Percentiles rank a stretch among this genome's conserved stretches.
Conservation (phyloP, 345 rosid species). For the Reutealis trisperma region DNA sequence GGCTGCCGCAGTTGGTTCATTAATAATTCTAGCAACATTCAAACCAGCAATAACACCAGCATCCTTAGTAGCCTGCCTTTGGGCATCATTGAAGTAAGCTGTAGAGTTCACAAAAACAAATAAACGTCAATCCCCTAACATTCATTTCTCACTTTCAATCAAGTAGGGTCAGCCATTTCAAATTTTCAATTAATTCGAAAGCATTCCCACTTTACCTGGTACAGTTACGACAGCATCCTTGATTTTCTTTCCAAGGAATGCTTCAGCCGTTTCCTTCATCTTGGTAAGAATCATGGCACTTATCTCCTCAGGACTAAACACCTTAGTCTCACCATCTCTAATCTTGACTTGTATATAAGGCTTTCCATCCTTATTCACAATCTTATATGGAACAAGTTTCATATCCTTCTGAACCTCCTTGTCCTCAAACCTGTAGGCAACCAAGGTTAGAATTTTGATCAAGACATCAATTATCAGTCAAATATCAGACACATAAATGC, state of each 20-base stretch:
- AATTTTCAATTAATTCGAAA: no score
- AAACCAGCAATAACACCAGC: constrained; percentile 27
- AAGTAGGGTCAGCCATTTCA: no score
- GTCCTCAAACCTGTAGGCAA: constrained; percentile 25
- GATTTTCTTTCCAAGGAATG: constrained; percentile 39
- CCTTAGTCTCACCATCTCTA: constrained; percentile 30
- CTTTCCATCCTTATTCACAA: constrained; percentile 38
- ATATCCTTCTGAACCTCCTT: constrained; percentile 36
- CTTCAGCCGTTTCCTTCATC: constrained; percentile 39
- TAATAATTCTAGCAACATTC: constrained; percentile 28
- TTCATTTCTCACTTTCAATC: no score
- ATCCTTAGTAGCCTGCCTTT: constrained; percentile 32
- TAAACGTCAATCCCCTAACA: no score
- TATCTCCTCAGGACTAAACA: constrained; percentile 34
- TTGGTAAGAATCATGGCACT: constrained; percentile 31
- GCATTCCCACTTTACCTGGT: constrained; percentile 19
- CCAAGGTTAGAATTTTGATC: no score
- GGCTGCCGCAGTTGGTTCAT: constrained; percentile 35
- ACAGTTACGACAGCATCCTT: constrained; percentile 38
- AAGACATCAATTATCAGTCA: background rate
- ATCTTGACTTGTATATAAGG: constrained; percentile 31
- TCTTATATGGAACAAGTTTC: constrained; percentile 32
- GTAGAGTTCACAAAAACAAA: background rate
- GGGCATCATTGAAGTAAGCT: constrained; percentile 38
- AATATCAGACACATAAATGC: background rate